These are phyloP conservation scores for Rhodotorula sp. DNA, from an alignment of 1,284 basidiomycete genomes.

Conservation along the genomic window DNA sequence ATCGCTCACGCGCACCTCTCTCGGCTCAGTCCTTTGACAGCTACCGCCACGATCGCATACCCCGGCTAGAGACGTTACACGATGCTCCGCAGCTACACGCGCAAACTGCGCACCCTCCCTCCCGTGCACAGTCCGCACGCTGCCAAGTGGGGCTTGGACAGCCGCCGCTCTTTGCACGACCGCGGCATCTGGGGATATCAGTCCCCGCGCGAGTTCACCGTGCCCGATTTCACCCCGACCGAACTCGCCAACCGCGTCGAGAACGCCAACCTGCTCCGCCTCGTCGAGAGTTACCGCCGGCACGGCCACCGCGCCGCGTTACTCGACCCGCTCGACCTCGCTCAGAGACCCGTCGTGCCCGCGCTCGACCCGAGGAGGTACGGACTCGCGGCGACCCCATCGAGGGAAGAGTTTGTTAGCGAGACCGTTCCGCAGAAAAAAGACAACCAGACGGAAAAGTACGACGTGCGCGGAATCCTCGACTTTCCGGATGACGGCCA, in stretches of 20 bases:
- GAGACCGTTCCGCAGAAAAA: constrained; percentile 6
- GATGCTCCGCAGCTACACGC: neutral
- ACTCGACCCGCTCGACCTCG: constrained; percentile 81
- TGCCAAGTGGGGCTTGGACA: neutral
- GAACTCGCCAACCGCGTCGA: constrained; percentile 71
- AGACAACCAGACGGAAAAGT: constrained; percentile 4
- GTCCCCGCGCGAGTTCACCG: constrained; percentile 3
- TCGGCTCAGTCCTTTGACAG: neutral
- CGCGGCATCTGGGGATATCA: constrained; percentile 24
- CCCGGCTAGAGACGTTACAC: neutral
- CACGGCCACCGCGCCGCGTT: constrained; percentile 76
- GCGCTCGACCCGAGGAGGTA: constrained; percentile 77
- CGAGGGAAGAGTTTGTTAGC: constrained; percentile 65
- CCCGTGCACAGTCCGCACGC: neutral
- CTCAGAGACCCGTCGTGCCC: constrained; percentile 76
- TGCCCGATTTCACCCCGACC: constrained; percentile 54
- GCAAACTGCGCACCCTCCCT: neutral
- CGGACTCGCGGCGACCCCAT: constrained; percentile 64
- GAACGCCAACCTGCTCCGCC: constrained; percentile 77
- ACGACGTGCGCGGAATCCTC: constrained; percentile 32
- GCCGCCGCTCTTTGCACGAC: constrained; percentile 12
- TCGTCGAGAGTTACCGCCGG: constrained; percentile 77
- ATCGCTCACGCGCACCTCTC: neutral
- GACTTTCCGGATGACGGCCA: constrained; percentile 47
- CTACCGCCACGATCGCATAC: neutral